Conservation (phyloP, 441 rosid genomes). For the Mallotus repandus region DNA sequence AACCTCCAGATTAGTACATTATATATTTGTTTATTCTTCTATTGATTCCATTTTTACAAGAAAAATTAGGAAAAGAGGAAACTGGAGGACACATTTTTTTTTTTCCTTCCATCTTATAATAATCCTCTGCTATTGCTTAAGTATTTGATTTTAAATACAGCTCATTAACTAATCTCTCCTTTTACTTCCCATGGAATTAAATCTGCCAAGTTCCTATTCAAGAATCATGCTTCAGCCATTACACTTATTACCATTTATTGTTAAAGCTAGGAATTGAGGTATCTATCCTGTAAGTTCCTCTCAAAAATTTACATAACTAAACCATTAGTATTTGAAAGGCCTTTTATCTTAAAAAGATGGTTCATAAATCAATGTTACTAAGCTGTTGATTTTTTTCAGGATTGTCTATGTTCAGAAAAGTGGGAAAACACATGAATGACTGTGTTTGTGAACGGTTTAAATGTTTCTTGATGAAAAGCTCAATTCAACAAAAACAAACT, state of each 20-base stretch:
- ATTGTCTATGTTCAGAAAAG: too few species aligned
- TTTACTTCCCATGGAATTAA: neutral
- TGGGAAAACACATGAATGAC: too few species aligned
- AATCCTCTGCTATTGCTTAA: neutral
- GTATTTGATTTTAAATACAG: neutral
- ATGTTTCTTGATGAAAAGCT: too few species aligned
- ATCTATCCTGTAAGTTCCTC: neutral
- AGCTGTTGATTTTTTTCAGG: too few species aligned
- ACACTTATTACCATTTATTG: conserved; percentile 2
- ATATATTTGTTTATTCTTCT: neutral
- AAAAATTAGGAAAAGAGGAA: neutral
- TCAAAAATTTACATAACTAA: too few species aligned
- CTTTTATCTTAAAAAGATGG: too few species aligned
- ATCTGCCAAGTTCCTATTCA: neutral
- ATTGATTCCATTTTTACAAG: neutral
- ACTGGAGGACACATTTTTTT: neutral
- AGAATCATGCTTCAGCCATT: neutral
- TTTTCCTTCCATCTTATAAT: neutral
- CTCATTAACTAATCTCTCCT: neutral
- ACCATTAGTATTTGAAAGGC: too few species aligned
- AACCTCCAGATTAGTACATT: neutral
- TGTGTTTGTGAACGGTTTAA: neutral
- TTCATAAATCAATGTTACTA: too few species aligned
- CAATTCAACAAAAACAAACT: too few species aligned
- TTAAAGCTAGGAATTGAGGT: neutral